Percentiles rank a stretch among this genome's conserved stretches.
Evolutionary conservation across 805 yeast genomes (phyloP).

Genomic region (Candida stauntonica): DNA sequence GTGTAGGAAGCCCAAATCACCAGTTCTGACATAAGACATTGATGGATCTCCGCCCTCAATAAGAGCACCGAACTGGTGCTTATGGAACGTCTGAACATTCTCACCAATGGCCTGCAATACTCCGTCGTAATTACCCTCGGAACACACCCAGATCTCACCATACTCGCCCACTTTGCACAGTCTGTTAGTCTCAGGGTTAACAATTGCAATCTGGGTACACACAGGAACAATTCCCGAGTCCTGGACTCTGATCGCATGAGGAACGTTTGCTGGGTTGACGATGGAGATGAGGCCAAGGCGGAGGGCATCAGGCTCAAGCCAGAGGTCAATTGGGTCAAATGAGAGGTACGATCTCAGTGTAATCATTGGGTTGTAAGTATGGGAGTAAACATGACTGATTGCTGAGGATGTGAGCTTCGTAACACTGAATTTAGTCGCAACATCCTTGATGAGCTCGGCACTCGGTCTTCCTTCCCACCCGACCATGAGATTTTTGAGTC

Average conservation of each 20-base stretch:
- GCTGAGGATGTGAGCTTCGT: slow-evolving; percentile 65
- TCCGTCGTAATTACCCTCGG: slow-evolving; percentile 72
- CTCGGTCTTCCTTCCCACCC: slow-evolving; percentile 75
- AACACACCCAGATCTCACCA: slow-evolving; percentile 96
- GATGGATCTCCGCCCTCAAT: slow-evolving; percentile 62
- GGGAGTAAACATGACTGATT: slow-evolving; percentile 73
- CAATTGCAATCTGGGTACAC: slow-evolving; percentile 89
- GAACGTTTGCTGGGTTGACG: slow-evolving; percentile 67
- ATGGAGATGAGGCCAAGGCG: slow-evolving; percentile 84
- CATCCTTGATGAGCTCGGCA: slow-evolving; percentile 48
- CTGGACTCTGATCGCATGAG: slow-evolving; percentile 71
- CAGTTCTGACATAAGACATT: slow-evolving; percentile 74
- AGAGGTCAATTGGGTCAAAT: slow-evolving; percentile 81
- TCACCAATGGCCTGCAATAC: slow-evolving; percentile 47
- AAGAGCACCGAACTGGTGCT: slow-evolving; percentile 54
- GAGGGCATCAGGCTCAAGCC: slow-evolving; percentile 81
- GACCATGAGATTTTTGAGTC: slow-evolving; percentile 78
- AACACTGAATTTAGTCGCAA: slow-evolving; percentile 58
- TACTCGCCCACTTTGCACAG: slow-evolving; percentile 85
- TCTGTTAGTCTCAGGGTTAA: slow-evolving; percentile 83
- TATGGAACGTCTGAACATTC: slow-evolving; percentile 24
- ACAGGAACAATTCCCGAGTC: slow-evolving; percentile 97
- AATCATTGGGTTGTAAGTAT: slow-evolving; percentile 76
- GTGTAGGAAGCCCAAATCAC: slow-evolving; percentile 91
- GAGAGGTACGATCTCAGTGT: slow-evolving; percentile 84